These are phyloP conservation scores for Paraphoma chrysanthemicola DNA, from an alignment of 2,329 filamentous ascomycete species.

Conservation along the genomic window DNA sequence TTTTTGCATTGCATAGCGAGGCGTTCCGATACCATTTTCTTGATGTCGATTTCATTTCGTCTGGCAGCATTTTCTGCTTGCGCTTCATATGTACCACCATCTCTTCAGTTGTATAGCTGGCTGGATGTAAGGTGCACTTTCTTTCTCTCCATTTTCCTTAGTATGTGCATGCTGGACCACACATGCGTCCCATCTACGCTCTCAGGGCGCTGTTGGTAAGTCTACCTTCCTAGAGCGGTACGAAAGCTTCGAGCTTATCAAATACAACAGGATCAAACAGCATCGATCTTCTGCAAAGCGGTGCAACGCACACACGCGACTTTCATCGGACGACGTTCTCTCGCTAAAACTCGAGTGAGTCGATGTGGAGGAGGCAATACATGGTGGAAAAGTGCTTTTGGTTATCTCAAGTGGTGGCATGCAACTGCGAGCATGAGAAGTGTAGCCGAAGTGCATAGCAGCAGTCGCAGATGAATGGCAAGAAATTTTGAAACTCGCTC, in stretches of 20 bases:
- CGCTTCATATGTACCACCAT: conserved; percentile 22
- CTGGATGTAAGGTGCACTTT: conserved; percentile 1
- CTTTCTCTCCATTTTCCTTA: neutral
- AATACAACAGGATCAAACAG: neutral
- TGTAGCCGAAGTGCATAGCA: neutral
- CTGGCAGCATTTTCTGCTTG: conserved; percentile 12
- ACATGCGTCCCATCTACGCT: too few relatives aligned
- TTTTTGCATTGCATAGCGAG: conserved; percentile 45
- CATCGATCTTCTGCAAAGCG: neutral
- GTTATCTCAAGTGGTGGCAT: neutral
- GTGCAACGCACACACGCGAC: too few relatives aligned
- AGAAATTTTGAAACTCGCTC: neutral
- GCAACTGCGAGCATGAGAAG: neutral
- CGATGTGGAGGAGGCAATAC: neutral
- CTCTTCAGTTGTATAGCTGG: conserved; percentile 24
- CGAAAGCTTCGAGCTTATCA: neutral
- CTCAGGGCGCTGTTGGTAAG: neutral
- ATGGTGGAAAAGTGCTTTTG: conserved; percentile 8
- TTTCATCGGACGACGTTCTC: too few relatives aligned
- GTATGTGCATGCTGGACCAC: too few relatives aligned
- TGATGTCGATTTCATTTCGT: conserved; percentile 12
- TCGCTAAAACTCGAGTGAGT: too few relatives aligned
- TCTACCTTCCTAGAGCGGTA: neutral
- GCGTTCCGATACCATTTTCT: conserved; percentile 45
- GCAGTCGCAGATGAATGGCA: conserved; percentile 2